Evolutionary conservation across 805 yeast genomes (phyloP).

Genomic region (Ogataea nonfermentans): DNA sequence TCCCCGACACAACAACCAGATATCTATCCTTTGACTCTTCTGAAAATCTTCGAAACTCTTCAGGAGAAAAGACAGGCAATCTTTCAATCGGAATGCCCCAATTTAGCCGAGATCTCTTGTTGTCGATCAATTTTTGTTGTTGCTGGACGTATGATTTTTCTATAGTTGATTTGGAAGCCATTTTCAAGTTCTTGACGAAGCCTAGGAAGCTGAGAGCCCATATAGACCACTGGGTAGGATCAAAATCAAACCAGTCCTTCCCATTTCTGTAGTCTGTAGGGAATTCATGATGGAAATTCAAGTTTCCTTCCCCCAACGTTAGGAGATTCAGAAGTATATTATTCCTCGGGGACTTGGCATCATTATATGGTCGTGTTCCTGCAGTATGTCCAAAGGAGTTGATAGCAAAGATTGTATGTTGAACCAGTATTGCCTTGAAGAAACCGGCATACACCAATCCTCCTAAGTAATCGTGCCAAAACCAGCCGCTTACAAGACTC

Average conservation of each 20-base stretch:
- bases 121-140: slow-evolving; percentile 76
- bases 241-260: slow-evolving; percentile 68
- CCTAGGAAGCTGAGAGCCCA: slow-evolving; percentile 51
- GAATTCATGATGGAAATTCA: slow-evolving; percentile 94
- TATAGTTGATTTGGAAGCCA: slow-evolving; percentile 56
- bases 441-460: slow-evolving; percentile 82
- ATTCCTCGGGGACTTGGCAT: slow-evolving; percentile 69
- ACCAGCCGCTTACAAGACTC: slow-evolving; percentile 55
- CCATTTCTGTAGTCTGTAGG: slow-evolving; percentile 87
- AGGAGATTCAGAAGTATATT: slow-evolving; percentile 60
- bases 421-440: slow-evolving; percentile 65
- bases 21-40: slow-evolving; percentile 36
- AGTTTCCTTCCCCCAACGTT: slow-evolving; percentile 88
- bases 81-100: slow-evolving; percentile 95
- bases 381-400: slow-evolving; percentile 83
- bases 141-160: slow-evolving; percentile 77
- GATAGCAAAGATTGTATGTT: slow-evolving; percentile 73
- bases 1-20: slow-evolving; percentile 81
- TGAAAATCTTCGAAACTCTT: slow-evolving; percentile 43
- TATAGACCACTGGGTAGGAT: slow-evolving; percentile 82
- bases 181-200: slow-evolving; percentile 55
- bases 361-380: slow-evolving; percentile 73
- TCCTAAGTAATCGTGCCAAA: slow-evolving; percentile 73
- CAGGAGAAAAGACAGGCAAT: slow-evolving; percentile 62
- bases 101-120: slow-evolving; percentile 71